Base-by-base conservation (phyloP, 2,329 filamentous ascomycete genomes). In the Phaeosphaeriaceae sp. region DNA sequence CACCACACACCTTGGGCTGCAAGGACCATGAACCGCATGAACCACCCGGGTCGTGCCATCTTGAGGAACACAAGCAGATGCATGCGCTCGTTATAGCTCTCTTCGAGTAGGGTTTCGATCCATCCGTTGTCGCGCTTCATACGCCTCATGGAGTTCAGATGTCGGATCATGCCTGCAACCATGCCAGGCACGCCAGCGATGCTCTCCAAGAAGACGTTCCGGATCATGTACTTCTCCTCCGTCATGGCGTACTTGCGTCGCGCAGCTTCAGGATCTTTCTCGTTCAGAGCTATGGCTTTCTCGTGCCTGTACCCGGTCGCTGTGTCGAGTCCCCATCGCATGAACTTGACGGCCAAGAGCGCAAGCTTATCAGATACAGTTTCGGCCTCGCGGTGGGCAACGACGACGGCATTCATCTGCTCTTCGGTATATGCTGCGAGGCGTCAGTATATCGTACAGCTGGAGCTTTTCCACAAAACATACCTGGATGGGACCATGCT, bases 161-260 rank as follows among this genome's bases (percentile, higher is more conserved):
- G 95, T 33, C 95, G 85, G 17, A 98, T 83, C 91, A 97, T 97
- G 21, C 93, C 95, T 0, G 90, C 95, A 0, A 98, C 94, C 92
- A 98, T 98, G 7, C 95, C 95, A 0, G 95, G 95, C 0, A 98
- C 95, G 33, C 93, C 95, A 13, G 95, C 95, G 41, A 99, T 92
- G 49, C 90, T 93, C 78, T 99, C 95, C 33, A 99, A 85, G 78
- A 99, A 99, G 67, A 99, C 86, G 73, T 97, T 94, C 7, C 94
- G 86, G 49, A 91, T 86, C 68, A 97, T 84, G 89, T 95, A 99
- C 80, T 98, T 95, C 5, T 89, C 83, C 75, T 96, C 93, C 0
- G 87, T 95, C 83, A 91, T 91, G 33, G 77, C 76, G 70, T 86
- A 96, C 70, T 75, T 89, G 80, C 82, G 86, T 71, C 56, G 85